A percentile compares a stretch with the other conserved stretches of the same genome.
These are phyloP conservation scores for Chromera velia DNA, from an alignment of 73 alveolate genomes.

Conservation along the genomic window DNA sequence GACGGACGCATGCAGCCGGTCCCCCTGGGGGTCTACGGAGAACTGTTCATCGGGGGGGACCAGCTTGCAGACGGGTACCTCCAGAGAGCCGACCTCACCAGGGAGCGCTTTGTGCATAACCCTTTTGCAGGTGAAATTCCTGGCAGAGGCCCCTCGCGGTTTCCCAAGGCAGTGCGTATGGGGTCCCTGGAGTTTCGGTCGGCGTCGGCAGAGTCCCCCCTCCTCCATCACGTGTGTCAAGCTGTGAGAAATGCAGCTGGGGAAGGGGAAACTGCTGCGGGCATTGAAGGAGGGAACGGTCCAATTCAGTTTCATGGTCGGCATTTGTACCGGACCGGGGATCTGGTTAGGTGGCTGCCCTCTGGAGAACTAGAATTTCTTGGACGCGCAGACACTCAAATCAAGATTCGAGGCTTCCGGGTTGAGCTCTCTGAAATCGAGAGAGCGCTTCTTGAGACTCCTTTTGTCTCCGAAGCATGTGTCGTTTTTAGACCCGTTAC, in stretches of 20 bases:
- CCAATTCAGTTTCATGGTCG: too few species aligned
- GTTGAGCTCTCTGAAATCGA: slow-evolving; percentile 1
- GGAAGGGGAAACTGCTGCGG: too few species aligned
- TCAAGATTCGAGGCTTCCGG: slow-evolving; percentile 2
- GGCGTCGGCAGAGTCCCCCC: too few species aligned
- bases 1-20: too few species aligned
- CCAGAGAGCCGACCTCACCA: slow-evolving; percentile 4
- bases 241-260: too few species aligned
- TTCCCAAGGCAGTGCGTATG: too few species aligned
- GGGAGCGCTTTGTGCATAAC: background rate
- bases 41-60: slow-evolving; percentile 13
- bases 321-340: slow-evolving; percentile 27
- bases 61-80: slow-evolving; percentile 24
- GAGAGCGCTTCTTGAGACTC: background rate
- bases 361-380: slow-evolving; percentile 1
- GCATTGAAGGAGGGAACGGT: too few species aligned
- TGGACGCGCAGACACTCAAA: slow-evolving; percentile 17
- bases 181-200: too few species aligned
- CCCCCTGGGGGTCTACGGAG: slow-evolving; percentile 1
- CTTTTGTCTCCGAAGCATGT: background rate
- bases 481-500: too few species aligned
- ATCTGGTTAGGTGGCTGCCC: background rate
- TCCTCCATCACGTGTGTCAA: too few species aligned
- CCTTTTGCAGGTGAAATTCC: background rate
- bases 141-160: too few species aligned